These are phyloP conservation scores for Termitomyces sp. DNA, from an alignment of 768 basidiomycete species.

Conservation along the genomic window DNA sequence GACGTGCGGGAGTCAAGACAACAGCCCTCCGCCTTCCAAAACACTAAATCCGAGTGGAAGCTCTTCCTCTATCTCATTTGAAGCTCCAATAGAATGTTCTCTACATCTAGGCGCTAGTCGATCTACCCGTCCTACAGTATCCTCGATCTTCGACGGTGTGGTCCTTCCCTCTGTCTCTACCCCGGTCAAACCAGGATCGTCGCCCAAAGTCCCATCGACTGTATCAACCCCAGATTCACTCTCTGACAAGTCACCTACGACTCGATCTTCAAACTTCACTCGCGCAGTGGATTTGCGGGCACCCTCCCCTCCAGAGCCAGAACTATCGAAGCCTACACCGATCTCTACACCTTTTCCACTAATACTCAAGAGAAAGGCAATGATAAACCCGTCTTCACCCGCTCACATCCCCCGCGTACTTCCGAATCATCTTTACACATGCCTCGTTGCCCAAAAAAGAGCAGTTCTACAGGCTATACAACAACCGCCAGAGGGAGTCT, in stretches of 20 bases:
- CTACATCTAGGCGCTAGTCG: background rate
- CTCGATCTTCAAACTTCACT: background rate
- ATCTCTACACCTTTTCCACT: background rate
- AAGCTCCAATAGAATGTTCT: background rate
- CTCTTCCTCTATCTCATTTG: background rate
- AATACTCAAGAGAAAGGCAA: constrained; percentile 7
- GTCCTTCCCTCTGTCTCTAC: background rate
- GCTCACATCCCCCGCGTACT: constrained; percentile 21
- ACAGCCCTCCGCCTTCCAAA: background rate
- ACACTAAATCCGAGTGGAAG: background rate
- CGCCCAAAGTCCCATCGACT: background rate
- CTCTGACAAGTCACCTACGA: background rate
- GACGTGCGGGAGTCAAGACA: background rate
- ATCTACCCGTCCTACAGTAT: background rate
- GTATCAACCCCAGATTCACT: background rate
- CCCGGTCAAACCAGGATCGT: background rate
- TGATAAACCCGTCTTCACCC: constrained; percentile 11
- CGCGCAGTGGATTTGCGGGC: background rate
- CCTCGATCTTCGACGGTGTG: constrained; percentile 3
- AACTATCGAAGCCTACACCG: background rate
- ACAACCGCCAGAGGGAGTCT: constrained; percentile 8
- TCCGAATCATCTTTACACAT: constrained; percentile 37
- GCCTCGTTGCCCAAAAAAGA: constrained; percentile 51
- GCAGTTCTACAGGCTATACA: constrained; percentile 45
- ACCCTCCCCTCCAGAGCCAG: background rate